Evolutionary conservation across 2,329 filamentous ascomycete genomes (phyloP), one percentile per base, ranked within the genome.

Genomic region (Colletotrichum aenigma): DNA sequence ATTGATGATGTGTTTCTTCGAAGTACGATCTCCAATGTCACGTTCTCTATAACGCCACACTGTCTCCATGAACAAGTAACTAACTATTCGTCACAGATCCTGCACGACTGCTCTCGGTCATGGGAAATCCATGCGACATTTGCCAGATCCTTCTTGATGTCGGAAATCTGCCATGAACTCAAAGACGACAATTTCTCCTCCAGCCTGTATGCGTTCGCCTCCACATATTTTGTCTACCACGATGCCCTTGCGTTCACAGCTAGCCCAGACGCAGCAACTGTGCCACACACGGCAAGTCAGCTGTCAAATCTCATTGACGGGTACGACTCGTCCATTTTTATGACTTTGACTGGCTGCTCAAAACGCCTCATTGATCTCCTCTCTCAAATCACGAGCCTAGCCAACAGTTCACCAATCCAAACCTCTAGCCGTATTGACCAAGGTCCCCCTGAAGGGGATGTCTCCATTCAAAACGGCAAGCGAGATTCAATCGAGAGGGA

Each of bases 1-100:
- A 32, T 13, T 60, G 30, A 60, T 60, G 56, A 60, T 60, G 56
- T 60, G 56, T 32, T 60, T 60, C 56, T 60, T 60, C 26, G 56
- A 60, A n/a, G 56, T 60, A 60, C 0, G 26, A 18, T 10, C 18
- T 60, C 9, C 26, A 13, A 18, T 6, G 3, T n/a, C 4, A 1
- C 15, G 7, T 58, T 58, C 16, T 58, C 26, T 28, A 15, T 15
- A 16, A 24, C 24, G 12, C 0, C 3, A 18, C 21, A 7, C 9
- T 4, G 3, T 21, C 10, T 21, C 16, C 18, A 30, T 60, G 4
- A 0, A 60, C 12, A n/a, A 9, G 18, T 7, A 10, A 13, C 21
- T 60, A 16, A 60, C 26, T n/a, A 16, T 60, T 32, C n/a, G 3
- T 13, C 26, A 12, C 1, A 60, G 56, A 60, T 32, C 15, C 56